Evolutionary conservation across 805 yeast genomes (phyloP), one percentile per base, ranked within the genome.

Genomic region (Yarrowia deformans): DNA sequence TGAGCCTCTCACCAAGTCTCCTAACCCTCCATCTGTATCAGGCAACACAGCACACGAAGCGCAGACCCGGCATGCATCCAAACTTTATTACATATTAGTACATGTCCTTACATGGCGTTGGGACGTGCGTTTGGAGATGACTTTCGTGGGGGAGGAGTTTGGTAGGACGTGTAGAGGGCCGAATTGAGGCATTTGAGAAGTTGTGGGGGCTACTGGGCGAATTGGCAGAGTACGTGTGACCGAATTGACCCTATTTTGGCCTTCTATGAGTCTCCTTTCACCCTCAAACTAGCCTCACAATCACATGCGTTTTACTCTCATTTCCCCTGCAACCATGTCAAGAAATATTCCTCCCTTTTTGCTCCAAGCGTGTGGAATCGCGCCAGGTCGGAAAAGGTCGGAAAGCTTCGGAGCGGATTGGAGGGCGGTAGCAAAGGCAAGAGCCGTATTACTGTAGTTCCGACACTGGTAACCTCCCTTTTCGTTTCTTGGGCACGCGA

Each of bases 1-100:
- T 43, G 66, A 43, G 50, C 66, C 37, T 39, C 43, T 29, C 37
- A 23, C 35, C 50, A 50, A n/a, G 39, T 29, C 18, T 18, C 61
- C 61, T 55, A 39, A 56, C 50, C 52, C 66, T 29, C 19, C 19
- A 16, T n/a, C 66, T 32, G n/a, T 13, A 32, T 60, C 40, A 18
- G 66, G 66, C 66, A 60, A 45, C 52, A 60, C 66, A 60, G 50
- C 66, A 43, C 64, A 58, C 61, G 64, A 58, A 58, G 49, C 37
- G 49, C 48, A 43, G 40, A 43, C 39, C 37, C 50, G 45, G 8
- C 49, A 58, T 58, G 64, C 50, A 42, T 13, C 34, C 37, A 60
- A 60, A 60, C 52, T 14, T 45, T 60, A 34, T 60, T 60, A 60
- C 66, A 60, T 60, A 60, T 60, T 60, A 45, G 66, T 60, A 60